A percentile compares a stretch with the other conserved stretches of the same genome.
Evolutionary conservation across 176 grass and related monocot genomes (phyloP).

Genomic region (Phoenix roebelenii): DNA sequence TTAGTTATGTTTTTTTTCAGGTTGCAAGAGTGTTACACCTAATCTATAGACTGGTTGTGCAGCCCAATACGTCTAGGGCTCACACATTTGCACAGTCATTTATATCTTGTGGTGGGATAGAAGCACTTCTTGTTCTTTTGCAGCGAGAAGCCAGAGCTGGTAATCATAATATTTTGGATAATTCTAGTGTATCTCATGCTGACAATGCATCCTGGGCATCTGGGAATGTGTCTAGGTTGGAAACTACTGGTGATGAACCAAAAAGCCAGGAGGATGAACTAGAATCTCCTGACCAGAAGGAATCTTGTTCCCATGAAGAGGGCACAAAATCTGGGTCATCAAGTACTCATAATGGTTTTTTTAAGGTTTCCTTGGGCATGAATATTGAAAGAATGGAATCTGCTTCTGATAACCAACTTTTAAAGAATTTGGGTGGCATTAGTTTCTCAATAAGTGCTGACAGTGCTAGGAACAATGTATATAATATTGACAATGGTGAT

Average conservation of each 20-base stretch:
- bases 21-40: slow-evolving; percentile 95
- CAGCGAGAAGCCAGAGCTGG: slow-evolving; percentile 78
- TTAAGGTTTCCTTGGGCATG: slow-evolving; percentile 12
- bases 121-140: slow-evolving; percentile 90
- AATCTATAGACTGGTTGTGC: slow-evolving; percentile 86
- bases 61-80: slow-evolving; percentile 78
- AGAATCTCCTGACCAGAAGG: slow-evolving; percentile 32
- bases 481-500: slow-evolving; percentile 92
- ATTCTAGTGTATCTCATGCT: slow-evolving; percentile 29
- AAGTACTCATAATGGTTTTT: slow-evolving; percentile 17
- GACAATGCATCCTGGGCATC: slow-evolving; percentile 11
- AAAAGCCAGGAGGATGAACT: slow-evolving; percentile 28
- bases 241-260: slow-evolving; percentile 24
- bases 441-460: slow-evolving; percentile 82
- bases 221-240: slow-evolving; percentile 20
- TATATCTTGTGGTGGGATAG: slow-evolving; percentile 70
- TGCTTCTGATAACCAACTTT: slow-evolving; percentile 43
- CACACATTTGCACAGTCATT: slow-evolving; percentile 87
- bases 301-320: slow-evolving; percentile 28
- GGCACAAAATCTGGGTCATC: slow-evolving; percentile 24
- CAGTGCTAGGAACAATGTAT: slow-evolving; percentile 79
- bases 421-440: slow-evolving; percentile 78
- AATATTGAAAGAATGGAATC: slow-evolving; percentile 42
- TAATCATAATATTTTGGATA: slow-evolving; percentile 51
- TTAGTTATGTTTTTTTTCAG: slow-evolving; percentile 32